Percentiles rank a stretch among this genome's conserved stretches.
Evolutionary conservation across 495 filamentous ascomycete species (phyloP).

Genomic region (Lineolata rhizophorae): DNA sequence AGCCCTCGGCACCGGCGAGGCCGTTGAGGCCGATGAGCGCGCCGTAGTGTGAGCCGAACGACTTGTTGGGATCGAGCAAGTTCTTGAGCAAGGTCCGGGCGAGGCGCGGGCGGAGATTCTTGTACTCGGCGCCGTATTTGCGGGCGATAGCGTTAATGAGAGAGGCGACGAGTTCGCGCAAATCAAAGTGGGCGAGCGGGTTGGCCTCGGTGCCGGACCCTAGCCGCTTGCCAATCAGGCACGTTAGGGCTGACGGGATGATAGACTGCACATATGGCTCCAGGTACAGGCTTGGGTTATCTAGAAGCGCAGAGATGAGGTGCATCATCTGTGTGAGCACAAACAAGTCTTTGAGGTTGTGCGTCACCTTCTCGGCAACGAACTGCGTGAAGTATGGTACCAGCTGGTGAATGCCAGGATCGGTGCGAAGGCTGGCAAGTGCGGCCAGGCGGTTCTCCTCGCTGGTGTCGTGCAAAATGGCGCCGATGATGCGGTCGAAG

Average conservation of each 20-base stretch:
- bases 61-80: slow-evolving; percentile 66
- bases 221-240: slow-evolving; percentile 67
- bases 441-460: slow-evolving; percentile 75
- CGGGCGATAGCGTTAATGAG: slow-evolving; percentile 49
- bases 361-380: slow-evolving; percentile 83
- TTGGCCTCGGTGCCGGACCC: slow-evolving; percentile 26
- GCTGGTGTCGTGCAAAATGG: slow-evolving; percentile 61
- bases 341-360: slow-evolving; percentile 68
- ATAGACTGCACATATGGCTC: slow-evolving; percentile 78
- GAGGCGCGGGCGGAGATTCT: slow-evolving; percentile 65
- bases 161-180: slow-evolving; percentile 66
- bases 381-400: slow-evolving; percentile 92
- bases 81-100: slow-evolving; percentile 74
- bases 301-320: slow-evolving; percentile 58
- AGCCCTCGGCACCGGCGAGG: slow-evolving; percentile 54
- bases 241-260: slow-evolving; percentile 77
- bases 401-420: slow-evolving; percentile 84
- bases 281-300: slow-evolving; percentile 61
- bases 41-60: slow-evolving; percentile 66
- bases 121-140: slow-evolving; percentile 53
- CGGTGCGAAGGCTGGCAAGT: slow-evolving; percentile 55
- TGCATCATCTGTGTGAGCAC: slow-evolving; percentile 77
- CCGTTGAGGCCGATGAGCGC: slow-evolving; percentile 55
- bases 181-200: slow-evolving; percentile 40
- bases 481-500: slow-evolving; percentile 78